These are phyloP conservation scores for Balakata baccata DNA, from an alignment of 345 rosid genomes.

Conservation along the genomic window DNA sequence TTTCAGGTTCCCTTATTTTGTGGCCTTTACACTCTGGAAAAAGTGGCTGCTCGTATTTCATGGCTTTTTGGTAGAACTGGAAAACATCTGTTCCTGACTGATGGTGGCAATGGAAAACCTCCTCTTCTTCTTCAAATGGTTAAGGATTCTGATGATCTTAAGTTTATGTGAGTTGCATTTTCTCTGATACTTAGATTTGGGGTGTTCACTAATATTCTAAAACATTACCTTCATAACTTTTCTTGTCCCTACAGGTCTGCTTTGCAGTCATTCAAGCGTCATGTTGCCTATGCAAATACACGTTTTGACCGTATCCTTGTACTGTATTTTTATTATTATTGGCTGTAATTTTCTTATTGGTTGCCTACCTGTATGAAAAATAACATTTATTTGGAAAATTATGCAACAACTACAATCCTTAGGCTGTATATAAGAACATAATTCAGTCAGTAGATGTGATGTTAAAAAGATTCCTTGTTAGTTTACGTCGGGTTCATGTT, in stretches of 20 bases:
- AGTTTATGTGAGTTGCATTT: slow-evolving; percentile 69
- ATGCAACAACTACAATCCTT: slow-evolving; percentile 8
- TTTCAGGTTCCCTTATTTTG: slow-evolving; percentile 67
- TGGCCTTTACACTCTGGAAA: slow-evolving; percentile 67
- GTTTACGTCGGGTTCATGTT: not conserved
- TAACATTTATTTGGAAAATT: not conserved
- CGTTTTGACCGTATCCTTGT: slow-evolving; percentile 73
- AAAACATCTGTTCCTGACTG: slow-evolving; percentile 74
- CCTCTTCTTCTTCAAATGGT: slow-evolving; percentile 80
- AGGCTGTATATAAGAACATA: not conserved
- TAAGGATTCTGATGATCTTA: slow-evolving; percentile 58
- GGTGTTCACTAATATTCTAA: not conserved
- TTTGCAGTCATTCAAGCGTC: slow-evolving; percentile 66
- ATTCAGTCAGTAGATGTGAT: slow-evolving; percentile 29
- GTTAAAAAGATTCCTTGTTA: slow-evolving; percentile 11
- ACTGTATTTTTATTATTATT: not conserved
- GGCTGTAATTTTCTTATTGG: not conserved
- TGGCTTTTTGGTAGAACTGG: slow-evolving; percentile 81
- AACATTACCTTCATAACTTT: slow-evolving; percentile 12
- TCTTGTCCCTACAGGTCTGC: slow-evolving; percentile 62
- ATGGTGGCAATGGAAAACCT: slow-evolving; percentile 52
- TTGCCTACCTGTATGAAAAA: not conserved
- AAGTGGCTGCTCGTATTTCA: slow-evolving; percentile 47
- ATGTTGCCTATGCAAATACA: slow-evolving; percentile 79
- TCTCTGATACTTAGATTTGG: slow-evolving; percentile 8